Percentiles rank a stretch among this genome's conserved stretches.
Evolutionary conservation across 2,329 filamentous ascomycete genomes (phyloP).

Genomic region (Pyrenophora graminea): DNA sequence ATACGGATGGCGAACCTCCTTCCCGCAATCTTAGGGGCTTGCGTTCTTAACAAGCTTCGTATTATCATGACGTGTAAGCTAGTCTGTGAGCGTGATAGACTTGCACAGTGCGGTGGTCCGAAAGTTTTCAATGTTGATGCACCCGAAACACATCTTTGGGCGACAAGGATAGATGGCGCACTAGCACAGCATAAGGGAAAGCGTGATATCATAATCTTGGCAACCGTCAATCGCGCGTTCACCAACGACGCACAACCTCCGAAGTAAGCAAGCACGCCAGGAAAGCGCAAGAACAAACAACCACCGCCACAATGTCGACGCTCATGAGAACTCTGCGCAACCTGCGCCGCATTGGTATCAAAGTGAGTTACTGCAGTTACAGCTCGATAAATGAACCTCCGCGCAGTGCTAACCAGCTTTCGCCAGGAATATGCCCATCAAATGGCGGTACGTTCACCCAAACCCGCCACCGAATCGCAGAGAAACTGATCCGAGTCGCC

Average conservation of each 20-base stretch:
- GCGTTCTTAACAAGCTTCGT: conserved; percentile 34
- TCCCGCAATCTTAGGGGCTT: conserved; percentile 24
- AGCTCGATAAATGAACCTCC: not conserved
- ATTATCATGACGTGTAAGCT: conserved; percentile 38
- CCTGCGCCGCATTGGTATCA: conserved; percentile 83
- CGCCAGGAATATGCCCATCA: conserved; percentile 85
- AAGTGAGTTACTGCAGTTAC: conserved; percentile 59
- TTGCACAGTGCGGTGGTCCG: conserved; percentile 18
- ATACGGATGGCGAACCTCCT: conserved; percentile 21
- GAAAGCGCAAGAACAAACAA: conserved; percentile 14
- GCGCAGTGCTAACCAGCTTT: conserved; percentile 39
- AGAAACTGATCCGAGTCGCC: conserved; percentile 31
- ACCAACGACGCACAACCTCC: conserved; percentile 21
- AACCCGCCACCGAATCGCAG: conserved; percentile 23
- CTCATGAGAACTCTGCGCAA: conserved; percentile 84
- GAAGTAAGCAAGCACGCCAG: conserved; percentile 16
- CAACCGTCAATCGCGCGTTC: conserved; percentile 25
- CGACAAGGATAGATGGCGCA: conserved; percentile 8
- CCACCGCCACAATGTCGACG: conserved; percentile 77
- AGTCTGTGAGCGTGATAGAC: not conserved
- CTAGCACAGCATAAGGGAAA: conserved; percentile 15
- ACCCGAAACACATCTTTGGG: not conserved
- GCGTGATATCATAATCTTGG: conserved; percentile 22
- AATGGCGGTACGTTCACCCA: conserved; percentile 72
- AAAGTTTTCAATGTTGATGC: conserved; percentile 20